Conservation (phyloP, 2,329 filamentous ascomycete species). For the Hypoxylon sp. region DNA sequence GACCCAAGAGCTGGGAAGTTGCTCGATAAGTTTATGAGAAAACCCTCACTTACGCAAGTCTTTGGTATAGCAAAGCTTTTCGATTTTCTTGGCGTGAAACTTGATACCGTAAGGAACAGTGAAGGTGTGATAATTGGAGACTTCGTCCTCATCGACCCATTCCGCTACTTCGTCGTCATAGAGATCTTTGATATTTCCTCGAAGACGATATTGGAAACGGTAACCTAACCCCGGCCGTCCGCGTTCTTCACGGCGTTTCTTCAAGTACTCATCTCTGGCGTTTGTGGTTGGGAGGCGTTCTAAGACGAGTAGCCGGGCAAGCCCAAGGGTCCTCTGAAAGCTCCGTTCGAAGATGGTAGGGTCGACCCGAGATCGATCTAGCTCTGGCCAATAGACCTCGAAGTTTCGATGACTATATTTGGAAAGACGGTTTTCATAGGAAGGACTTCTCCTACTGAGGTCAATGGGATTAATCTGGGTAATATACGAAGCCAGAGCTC, state of each 20-base stretch:
- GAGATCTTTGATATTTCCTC: conserved; percentile 81
- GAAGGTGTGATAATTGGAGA: conserved; percentile 85
- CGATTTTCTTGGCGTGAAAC: conserved; percentile 78
- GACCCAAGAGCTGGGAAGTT: neutral
- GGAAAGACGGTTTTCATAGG: conserved; percentile 87
- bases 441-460: conserved; percentile 82
- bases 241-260: conserved; percentile 78
- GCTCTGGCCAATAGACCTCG: conserved; percentile 82
- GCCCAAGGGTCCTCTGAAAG: conserved; percentile 80
- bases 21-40: neutral
- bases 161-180: conserved; percentile 87
- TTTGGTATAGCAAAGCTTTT: conserved; percentile 85
- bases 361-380: conserved; percentile 82
- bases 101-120: conserved; percentile 76
- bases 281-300: conserved; percentile 80
- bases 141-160: conserved; percentile 82
- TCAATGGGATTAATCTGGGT: conserved; percentile 88
- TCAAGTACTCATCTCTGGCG: conserved; percentile 79
- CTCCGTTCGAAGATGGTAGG: conserved; percentile 90
- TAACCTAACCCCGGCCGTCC: conserved; percentile 72
- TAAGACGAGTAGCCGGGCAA: conserved; percentile 83
- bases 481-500: conserved; percentile 83
- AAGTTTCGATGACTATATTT: conserved; percentile 90
- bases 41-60: conserved; percentile 69
- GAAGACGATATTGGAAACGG: conserved; percentile 61